phyloP scores from a whole-genome alignment of 2,329 filamentous ascomycete genomes.

The Paecilomyces sp. region DNA sequence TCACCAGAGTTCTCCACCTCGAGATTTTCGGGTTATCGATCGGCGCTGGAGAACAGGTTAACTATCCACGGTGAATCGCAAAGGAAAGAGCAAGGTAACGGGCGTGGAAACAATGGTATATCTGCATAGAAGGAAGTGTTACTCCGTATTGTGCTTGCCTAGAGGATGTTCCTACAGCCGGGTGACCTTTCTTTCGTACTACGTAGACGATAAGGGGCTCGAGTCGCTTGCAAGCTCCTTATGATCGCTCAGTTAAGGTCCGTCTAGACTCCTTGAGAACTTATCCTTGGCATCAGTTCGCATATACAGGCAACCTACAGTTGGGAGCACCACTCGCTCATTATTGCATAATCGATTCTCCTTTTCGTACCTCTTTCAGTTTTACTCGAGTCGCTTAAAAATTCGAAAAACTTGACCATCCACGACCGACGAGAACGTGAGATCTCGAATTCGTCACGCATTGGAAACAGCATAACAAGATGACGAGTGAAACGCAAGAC shows the following conservation, averaged over 20 bases:
- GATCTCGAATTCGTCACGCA: not conserved
- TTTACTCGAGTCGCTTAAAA: too few relatives aligned
- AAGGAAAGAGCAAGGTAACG: not conserved
- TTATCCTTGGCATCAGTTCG: too few relatives aligned
- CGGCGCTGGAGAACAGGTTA: not conserved
- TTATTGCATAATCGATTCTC: too few relatives aligned
- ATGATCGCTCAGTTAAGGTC: too few relatives aligned
- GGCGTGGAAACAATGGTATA: not conserved
- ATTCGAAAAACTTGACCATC: not conserved
- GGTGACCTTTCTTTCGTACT: too few relatives aligned
- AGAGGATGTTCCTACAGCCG: too few relatives aligned
- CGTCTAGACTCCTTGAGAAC: too few relatives aligned
- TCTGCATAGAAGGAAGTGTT: not conserved
- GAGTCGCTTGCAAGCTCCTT: too few relatives aligned
- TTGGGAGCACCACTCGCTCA: too few relatives aligned
- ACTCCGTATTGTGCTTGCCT: not conserved
- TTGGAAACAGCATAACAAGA: not conserved
- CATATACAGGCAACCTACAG: too few relatives aligned
- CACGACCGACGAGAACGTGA: not conserved
- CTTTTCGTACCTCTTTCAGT: too few relatives aligned
- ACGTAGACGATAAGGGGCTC: too few relatives aligned
- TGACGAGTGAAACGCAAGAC: not conserved
- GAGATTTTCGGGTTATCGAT: not conserved
- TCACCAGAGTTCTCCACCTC: not conserved
- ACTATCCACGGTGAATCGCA: not conserved